Percentiles rank a stretch among this genome's conserved stretches.
Conservation (phyloP, 306 rosid genomes). For the Cyamopsis tetragonoloba region DNA sequence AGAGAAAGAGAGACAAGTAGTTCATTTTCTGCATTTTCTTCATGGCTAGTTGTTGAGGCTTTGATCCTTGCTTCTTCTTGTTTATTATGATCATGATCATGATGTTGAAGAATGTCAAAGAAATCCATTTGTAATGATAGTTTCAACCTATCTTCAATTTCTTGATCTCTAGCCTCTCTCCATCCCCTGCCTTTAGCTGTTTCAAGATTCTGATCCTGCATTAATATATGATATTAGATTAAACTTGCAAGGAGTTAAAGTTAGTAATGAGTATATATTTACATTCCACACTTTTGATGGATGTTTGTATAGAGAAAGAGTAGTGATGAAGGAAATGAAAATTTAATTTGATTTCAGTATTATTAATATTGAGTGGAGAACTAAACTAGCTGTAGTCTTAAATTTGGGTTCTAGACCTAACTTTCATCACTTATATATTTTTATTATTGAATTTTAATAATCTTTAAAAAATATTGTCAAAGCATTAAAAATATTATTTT, state of each 20-base stretch:
- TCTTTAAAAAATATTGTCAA: too few species aligned
- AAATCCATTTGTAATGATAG: not conserved
- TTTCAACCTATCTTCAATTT: not conserved
- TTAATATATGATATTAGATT: not conserved
- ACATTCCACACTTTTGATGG: not conserved
- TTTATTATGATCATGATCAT: too few species aligned
- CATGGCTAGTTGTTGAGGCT: constrained; percentile 3
- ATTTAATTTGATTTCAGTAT: not conserved
- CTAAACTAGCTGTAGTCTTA: too few species aligned
- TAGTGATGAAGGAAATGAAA: not conserved
- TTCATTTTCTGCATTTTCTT: too few species aligned
- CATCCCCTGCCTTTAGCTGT: not conserved
- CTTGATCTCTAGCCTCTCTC: constrained; percentile 2
- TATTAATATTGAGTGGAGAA: not conserved
- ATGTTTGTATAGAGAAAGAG: not conserved
- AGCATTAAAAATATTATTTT: too few species aligned
- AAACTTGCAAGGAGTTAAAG: not conserved
- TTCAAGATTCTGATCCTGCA: constrained; percentile 10
- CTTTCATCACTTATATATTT: too few species aligned
- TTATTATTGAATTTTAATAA: too few species aligned
- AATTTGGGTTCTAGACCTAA: too few species aligned
- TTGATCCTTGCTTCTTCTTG: too few species aligned
- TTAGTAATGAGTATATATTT: not conserved
- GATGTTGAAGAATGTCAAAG: too few species aligned
- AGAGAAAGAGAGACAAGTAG: constrained; percentile 57